phyloP scores from a whole-genome alignment of 495 filamentous ascomycete species.

The Copromyces sp. region DNA sequence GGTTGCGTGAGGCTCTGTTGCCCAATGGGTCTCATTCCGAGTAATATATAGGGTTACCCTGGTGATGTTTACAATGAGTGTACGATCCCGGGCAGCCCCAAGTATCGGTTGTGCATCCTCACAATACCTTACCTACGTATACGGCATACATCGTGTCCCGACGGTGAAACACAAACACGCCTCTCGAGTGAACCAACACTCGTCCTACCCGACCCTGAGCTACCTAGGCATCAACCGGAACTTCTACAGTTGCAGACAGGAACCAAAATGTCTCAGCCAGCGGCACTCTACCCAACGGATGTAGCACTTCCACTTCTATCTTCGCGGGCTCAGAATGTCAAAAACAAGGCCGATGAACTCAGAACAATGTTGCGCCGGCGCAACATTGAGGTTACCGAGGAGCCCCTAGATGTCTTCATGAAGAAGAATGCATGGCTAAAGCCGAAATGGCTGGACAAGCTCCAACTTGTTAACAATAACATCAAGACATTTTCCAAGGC shows the following conservation, averaged over 20 bases:
- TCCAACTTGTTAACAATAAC: background rate
- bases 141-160: background rate
- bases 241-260: background rate
- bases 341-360: background rate
- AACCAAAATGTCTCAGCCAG: background rate
- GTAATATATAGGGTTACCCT: background rate
- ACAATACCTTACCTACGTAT: too few relatives aligned
- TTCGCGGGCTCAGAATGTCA: background rate
- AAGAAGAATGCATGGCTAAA: background rate
- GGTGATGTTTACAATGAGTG: background rate
- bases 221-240: background rate
- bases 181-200: background rate
- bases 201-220: background rate
- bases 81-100: background rate
- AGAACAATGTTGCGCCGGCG: background rate
- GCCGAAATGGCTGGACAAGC: background rate
- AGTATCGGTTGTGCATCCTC: background rate
- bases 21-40: background rate
- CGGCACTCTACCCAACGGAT: background rate
- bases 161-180: background rate
- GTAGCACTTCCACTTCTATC: background rate
- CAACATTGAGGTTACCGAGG: background rate
- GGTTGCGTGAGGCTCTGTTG: background rate
- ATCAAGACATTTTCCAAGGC: background rate
- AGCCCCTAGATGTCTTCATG: background rate